Conservation (phyloP, 345 rosid genomes). For the Eutrema yunnanense region DNA sequence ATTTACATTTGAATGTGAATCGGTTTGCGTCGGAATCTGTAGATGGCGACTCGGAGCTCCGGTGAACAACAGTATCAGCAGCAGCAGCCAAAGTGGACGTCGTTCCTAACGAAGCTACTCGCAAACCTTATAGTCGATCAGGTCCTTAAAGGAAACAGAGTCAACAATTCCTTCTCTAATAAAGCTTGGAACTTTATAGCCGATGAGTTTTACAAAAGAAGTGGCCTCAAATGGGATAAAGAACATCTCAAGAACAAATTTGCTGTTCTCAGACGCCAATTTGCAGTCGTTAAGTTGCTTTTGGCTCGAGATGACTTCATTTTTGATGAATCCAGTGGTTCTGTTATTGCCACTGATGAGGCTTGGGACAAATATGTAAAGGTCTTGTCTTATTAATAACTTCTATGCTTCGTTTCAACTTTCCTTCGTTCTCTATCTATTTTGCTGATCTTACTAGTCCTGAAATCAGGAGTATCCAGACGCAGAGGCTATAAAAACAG, state of each 20-base stretch:
- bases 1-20: not conserved
- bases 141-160: conserved; percentile 41
- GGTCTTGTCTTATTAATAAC: conserved; percentile 26
- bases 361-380: conserved; percentile 38
- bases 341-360: conserved; percentile 35
- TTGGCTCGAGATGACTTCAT: conserved; percentile 35
- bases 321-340: conserved; percentile 38
- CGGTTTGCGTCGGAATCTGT: not conserved
- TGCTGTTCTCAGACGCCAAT: conserved; percentile 37
- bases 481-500: conserved; percentile 39
- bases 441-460: not conserved
- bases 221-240: conserved; percentile 39
- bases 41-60: conserved; percentile 7
- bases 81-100: conserved; percentile 39
- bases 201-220: conserved; percentile 34
- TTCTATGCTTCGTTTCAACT: not conserved
- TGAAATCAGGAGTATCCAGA: conserved; percentile 44
- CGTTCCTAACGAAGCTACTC: conserved; percentile 35
- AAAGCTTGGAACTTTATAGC: conserved; percentile 40
- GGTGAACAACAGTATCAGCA: conserved; percentile 13
- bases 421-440: not conserved
- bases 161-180: conserved; percentile 32
- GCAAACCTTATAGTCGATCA: conserved; percentile 42
- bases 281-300: conserved; percentile 35
- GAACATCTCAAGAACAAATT: conserved; percentile 42